phyloP scores from a whole-genome alignment of 352 stramenopile species.

The Phytophthora cryptogea region DNA sequence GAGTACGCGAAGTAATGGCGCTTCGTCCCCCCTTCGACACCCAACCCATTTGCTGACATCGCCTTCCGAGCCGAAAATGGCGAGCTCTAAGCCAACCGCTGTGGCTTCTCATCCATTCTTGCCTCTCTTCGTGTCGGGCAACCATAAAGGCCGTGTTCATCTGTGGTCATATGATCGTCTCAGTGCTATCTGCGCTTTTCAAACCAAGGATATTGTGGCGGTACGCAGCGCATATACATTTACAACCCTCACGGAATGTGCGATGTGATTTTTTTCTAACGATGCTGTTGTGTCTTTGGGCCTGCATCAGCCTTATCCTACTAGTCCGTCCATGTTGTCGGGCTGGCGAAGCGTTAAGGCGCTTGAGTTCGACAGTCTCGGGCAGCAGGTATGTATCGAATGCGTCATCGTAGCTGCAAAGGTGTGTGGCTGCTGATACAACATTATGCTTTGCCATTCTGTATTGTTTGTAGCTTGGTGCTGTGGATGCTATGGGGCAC shows the following conservation, averaged over 20 bases:
- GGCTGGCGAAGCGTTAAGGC: conserved; percentile 70
- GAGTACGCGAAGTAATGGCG: conserved; percentile 22
- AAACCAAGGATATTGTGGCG: conserved; percentile 64
- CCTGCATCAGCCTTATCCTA: conserved; percentile 52
- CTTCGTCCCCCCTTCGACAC: conserved; percentile 36
- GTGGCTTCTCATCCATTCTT: conserved; percentile 79
- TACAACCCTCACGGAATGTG: neutral
- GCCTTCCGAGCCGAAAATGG: conserved; percentile 46
- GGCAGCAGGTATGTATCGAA: conserved; percentile 58
- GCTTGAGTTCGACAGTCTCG: conserved; percentile 78
- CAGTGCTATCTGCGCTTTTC: conserved; percentile 68
- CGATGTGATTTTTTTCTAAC: neutral
- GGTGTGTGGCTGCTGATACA: neutral
- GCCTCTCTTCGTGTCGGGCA: conserved; percentile 81
- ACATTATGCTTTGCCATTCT: neutral
- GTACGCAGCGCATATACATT: conserved; percentile 31
- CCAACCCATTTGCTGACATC: conserved; percentile 36
- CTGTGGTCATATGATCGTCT: conserved; percentile 87
- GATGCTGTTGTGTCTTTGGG: conserved; percentile 1
- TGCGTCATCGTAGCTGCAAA: neutral
- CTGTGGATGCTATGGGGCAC: conserved; percentile 67
- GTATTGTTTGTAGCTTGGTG: conserved; percentile 59
- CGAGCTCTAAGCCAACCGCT: conserved; percentile 78
- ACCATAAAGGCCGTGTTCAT: conserved; percentile 79
- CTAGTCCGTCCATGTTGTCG: conserved; percentile 59